These are phyloP conservation scores for Hygrocybe coccinea DNA, from an alignment of 768 basidiomycete species.

Conservation along the genomic window DNA sequence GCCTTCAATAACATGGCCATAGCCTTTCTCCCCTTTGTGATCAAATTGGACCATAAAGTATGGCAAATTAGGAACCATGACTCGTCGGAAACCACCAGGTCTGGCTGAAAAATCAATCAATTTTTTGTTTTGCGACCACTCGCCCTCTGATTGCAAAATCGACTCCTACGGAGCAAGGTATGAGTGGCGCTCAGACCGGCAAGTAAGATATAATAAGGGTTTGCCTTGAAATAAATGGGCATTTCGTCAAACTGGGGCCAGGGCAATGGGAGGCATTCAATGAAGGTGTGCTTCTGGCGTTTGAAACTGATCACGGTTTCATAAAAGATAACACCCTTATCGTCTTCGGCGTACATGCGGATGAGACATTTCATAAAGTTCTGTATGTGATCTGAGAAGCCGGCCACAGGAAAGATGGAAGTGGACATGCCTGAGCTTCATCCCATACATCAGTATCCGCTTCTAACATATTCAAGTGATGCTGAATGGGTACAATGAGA, in stretches of 20 bases:
- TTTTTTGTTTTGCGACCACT: conserved; percentile 99
- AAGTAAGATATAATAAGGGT: conserved; percentile 13
- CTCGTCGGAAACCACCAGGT: conserved; percentile 89
- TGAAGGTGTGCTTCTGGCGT: conserved; percentile 84
- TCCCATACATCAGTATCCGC: conserved; percentile 98
- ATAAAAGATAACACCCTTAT: conserved; percentile 92
- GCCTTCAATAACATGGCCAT: conserved; percentile 97
- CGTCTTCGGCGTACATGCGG: conserved; percentile 88
- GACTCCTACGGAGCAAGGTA: conserved; percentile 62
- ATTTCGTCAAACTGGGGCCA: conserved; percentile 83
- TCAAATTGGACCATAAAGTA: conserved; percentile 99
- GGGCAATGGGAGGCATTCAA: conserved; percentile 91
- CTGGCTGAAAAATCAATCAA: conserved; percentile 88
- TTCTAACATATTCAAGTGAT: conserved; percentile 86
- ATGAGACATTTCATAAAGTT: conserved; percentile 91
- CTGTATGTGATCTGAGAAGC: conserved; percentile 27
- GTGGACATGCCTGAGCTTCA: conserved; percentile 76
- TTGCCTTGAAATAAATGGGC: conserved; percentile 89
- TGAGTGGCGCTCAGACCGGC: neutral
- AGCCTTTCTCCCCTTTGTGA: conserved; percentile 95
- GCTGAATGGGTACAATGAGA: conserved; percentile 92
- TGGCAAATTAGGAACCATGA: conserved; percentile 94
- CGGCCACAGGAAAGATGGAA: neutral
- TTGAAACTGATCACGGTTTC: conserved; percentile 88
- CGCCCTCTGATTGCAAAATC: conserved; percentile 85